Percentiles rank a stretch among this genome's conserved stretches.
phyloP scores from a whole-genome alignment of 2,329 filamentous ascomycete genomes.

The Epichloe coenophiala region DNA sequence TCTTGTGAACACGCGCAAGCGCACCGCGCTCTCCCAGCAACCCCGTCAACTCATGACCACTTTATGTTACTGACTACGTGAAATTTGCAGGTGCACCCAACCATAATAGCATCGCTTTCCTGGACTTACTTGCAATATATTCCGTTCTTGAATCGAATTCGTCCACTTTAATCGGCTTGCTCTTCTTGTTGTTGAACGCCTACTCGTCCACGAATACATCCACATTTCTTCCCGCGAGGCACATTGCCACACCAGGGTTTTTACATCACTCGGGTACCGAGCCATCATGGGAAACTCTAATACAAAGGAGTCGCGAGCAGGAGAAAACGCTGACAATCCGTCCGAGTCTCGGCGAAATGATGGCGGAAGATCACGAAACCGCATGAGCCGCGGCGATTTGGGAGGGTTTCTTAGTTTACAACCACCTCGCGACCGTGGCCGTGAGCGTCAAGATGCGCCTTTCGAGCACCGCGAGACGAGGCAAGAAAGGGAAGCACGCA shows the following conservation, averaged over 20 bases:
- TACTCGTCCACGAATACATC: not conserved
- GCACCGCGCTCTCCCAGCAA: not conserved
- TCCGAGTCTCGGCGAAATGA: conserved; percentile 7
- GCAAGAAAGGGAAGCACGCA: conserved; percentile 79
- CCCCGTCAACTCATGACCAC: not conserved
- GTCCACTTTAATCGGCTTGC: too few relatives aligned
- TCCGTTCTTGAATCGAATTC: not conserved
- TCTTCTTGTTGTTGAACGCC: not conserved
- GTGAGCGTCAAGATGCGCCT: conserved; percentile 24
- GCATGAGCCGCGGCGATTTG: conserved; percentile 31
- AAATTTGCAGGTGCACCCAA: not conserved
- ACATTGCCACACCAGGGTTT: too few relatives aligned
- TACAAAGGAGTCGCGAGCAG: conserved; percentile 25
- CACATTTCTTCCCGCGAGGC: too few relatives aligned
- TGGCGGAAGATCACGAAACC: conserved; percentile 13
- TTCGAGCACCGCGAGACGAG: conserved; percentile 70
- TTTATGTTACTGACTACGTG: not conserved
- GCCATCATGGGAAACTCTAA: conserved; percentile 25
- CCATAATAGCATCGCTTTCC: not conserved
- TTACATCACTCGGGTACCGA: not conserved
- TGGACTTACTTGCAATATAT: not conserved
- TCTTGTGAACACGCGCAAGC: not conserved
- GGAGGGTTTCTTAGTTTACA: conserved; percentile 31
- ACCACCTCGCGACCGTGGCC: conserved; percentile 23
- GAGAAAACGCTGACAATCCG: conserved; percentile 10